Percentiles rank a stretch among this genome's conserved stretches.
These are phyloP conservation scores for Dovyalis caffra DNA, from an alignment of 345 rosid species.

Conservation along the genomic window DNA sequence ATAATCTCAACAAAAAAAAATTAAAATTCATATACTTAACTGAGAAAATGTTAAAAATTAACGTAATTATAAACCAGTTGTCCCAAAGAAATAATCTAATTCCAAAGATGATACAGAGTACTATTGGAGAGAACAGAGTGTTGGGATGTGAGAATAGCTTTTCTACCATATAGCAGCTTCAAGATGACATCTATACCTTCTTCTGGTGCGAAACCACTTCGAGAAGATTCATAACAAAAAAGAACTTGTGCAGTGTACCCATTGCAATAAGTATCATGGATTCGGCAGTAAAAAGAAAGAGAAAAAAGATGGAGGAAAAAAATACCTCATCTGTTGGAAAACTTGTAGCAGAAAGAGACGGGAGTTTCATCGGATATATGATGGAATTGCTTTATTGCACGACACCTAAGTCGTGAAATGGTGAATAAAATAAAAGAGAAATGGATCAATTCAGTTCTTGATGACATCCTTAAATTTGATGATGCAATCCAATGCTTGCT, in stretches of 20 bases:
- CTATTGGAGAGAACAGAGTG: background rate
- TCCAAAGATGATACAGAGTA: too few relatives aligned
- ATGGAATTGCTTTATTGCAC: background rate
- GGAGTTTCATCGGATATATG: background rate
- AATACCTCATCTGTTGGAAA: background rate
- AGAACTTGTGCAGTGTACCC: background rate
- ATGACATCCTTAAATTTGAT: conserved; percentile 46
- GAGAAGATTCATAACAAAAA: background rate
- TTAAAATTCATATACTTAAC: too few relatives aligned
- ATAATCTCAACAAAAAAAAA: too few relatives aligned
- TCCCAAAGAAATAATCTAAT: too few relatives aligned
- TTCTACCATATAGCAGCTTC: too few relatives aligned
- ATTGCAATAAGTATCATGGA: background rate
- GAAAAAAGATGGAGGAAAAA: background rate
- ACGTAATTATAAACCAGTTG: too few relatives aligned
- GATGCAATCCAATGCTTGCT: conserved; percentile 66
- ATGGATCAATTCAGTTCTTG: conserved; percentile 10
- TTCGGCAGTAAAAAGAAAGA: too few relatives aligned
- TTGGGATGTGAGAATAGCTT: too few relatives aligned
- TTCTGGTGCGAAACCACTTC: background rate
- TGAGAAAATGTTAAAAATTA: too few relatives aligned
- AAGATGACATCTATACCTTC: too few relatives aligned
- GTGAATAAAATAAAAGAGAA: background rate
- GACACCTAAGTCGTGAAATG: background rate
- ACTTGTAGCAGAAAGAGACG: background rate